These are phyloP conservation scores for Fusarium pseudocircinatum DNA, from an alignment of 2,329 filamentous ascomycete genomes.

Conservation along the genomic window DNA sequence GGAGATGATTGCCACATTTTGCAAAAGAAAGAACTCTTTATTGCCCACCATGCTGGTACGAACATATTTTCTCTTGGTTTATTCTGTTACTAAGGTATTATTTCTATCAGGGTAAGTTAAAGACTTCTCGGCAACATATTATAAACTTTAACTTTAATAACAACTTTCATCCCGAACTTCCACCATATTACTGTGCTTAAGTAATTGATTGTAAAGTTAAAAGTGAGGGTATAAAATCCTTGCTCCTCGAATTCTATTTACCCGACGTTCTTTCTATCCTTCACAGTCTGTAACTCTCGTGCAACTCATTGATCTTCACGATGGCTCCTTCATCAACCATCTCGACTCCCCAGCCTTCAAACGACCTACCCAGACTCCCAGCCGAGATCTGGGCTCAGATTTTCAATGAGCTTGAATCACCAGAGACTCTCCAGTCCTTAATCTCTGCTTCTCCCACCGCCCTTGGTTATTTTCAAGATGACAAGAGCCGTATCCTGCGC, in stretches of 20 bases:
- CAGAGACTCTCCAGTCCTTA: background rate
- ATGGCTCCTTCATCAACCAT: background rate
- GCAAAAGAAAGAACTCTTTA: too few relatives aligned
- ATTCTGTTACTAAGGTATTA: rapidly evolving
- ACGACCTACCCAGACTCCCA: background rate
- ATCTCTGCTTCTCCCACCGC: background rate
- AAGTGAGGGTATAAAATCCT: background rate
- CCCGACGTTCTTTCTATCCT: background rate
- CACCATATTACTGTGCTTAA: background rate
- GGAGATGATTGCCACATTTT: background rate
- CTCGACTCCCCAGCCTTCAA: background rate
- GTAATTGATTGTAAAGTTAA: background rate
- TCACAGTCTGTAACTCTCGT: too few relatives aligned
- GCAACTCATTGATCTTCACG: background rate
- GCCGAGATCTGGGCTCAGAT: background rate
- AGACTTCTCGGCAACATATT: background rate
- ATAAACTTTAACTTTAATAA: background rate
- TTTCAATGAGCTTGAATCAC: background rate
- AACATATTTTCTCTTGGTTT: too few relatives aligned
- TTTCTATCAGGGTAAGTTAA: rapidly evolving
- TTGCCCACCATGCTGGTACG: background rate
- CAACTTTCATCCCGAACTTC: background rate
- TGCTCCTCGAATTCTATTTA: background rate
- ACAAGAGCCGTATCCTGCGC: background rate
- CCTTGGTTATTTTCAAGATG: background rate